Evolutionary conservation across 2,329 filamentous ascomycete species (phyloP).

Genomic region (Colletotrichum sp.): DNA sequence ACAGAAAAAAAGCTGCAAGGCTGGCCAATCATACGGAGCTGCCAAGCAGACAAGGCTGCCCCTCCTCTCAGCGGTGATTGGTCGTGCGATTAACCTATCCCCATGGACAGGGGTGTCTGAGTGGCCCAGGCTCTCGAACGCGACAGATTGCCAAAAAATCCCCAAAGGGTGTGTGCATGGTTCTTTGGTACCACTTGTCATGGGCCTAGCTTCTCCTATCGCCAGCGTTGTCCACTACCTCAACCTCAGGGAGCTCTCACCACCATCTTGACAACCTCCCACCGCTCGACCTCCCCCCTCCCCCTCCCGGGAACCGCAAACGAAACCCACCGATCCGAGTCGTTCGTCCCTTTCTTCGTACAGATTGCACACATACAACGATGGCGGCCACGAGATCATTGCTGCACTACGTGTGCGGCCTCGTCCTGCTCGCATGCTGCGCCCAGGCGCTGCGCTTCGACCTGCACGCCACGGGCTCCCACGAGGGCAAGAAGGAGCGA

Average conservation of each 20-base stretch:
- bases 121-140: constrained; percentile 22
- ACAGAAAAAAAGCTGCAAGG: constrained; percentile 15
- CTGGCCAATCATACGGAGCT: not conserved
- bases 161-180: constrained; percentile 4
- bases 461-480: constrained; percentile 69
- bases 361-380: constrained; percentile 10
- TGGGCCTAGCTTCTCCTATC: constrained; percentile 15
- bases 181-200: not conserved
- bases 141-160: constrained; percentile 25
- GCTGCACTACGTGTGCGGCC: constrained; percentile 63
- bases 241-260: constrained; percentile 12
- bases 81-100: not conserved
- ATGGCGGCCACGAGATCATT: constrained; percentile 58
- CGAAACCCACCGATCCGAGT: not conserved
- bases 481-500: constrained; percentile 74
- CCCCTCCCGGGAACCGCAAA: constrained; percentile 37
- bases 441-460: constrained; percentile 90
- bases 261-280: constrained; percentile 2
- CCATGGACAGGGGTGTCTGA: not conserved
- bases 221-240: not conserved
- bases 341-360: not conserved
- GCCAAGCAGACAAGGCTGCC: not conserved
- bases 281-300: constrained; percentile 37
- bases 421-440: constrained; percentile 59
- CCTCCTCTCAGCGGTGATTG: not conserved